Base-by-base conservation (phyloP, 768 basidiomycete species). In the Auriscalpium microsporum region DNA sequence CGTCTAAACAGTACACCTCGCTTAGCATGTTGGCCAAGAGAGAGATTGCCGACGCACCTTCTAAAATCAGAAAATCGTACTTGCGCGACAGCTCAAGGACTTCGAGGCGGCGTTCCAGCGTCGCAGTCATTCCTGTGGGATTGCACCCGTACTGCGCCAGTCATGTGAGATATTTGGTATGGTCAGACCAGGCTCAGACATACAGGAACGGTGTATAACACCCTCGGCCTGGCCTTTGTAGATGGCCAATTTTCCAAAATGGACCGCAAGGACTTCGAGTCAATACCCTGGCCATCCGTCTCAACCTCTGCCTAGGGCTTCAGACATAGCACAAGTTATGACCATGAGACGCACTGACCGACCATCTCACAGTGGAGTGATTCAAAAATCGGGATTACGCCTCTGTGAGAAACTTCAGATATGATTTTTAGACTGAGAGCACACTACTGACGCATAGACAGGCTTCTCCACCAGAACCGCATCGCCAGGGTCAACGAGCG, bases 141-240 rank as follows among this genome's bases (percentile, higher is more conserved):
- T 94, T 94, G 61, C 85, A 86, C 36, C 92, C 93, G 63, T 86
- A 87, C 85, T 88, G 57, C 14, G 48, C 28, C 37, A 1, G 17
- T 52, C 19, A 52, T 21, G 17, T 28, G 28, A 5, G 5, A 2
- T n/a, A 42, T 13, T 53, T 14, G 1, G 28, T 35, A 21, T 11
- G 37, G 42, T 14, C 45, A 52, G 61, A 49, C 49, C 42, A 53
- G 59, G 49, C 51, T 58, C 6, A 55, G 42, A 55, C 48, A 38
- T 68, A 87, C 86, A 4, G 83, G 85, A 40, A 93, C 84, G 5
- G 84, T 92, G 70, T 94, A 95, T 42, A 95, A 71, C 0, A 85
- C 73, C 68, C 82, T 90, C 4, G 92, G 93, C 63, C 81, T 83
- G 10, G 76, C 78, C 70, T 86, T 87, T 33, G 68, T 78, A 10